Conservation (phyloP, 768 basidiomycete genomes). For the Tricholoma terreum region DNA sequence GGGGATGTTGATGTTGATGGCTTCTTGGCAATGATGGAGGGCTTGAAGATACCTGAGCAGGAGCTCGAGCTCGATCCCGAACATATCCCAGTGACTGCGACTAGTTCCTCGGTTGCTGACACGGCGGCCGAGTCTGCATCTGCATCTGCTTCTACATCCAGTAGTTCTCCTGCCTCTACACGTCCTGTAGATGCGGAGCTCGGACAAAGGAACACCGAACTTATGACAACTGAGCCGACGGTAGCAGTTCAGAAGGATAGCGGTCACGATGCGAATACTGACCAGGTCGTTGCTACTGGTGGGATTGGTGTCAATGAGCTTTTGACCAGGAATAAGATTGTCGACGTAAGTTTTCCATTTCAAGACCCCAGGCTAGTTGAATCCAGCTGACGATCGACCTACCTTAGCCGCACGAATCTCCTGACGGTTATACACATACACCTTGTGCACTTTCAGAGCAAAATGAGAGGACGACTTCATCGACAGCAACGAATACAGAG, state of each 20-base stretch:
- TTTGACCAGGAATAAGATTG: neutral
- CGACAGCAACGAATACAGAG: neutral
- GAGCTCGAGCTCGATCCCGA: neutral
- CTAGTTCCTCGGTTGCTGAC: too few species aligned
- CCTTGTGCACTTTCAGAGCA: neutral
- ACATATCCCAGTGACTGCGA: neutral
- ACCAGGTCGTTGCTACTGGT: neutral
- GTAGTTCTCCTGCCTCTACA: neutral
- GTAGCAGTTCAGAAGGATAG: neutral
- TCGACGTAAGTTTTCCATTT: neutral
- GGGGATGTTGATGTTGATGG: neutral
- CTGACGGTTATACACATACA: neutral
- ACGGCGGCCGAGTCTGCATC: neutral
- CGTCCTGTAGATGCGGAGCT: neutral
- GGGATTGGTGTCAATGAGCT: neutral
- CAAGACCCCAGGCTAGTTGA: neutral
- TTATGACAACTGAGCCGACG: neutral
- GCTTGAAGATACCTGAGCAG: neutral
- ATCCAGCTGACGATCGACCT: too few species aligned
- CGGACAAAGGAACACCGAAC: neutral
- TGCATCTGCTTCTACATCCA: neutral
- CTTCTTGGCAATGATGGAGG: neutral
- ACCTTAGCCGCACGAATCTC: neutral
- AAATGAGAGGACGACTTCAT: neutral
- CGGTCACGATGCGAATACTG: neutral